Evolutionary conservation across 2,329 filamentous ascomycete species (phyloP), one percentile per base, ranked within the genome.

Genomic region (Cryphonectria carpinicola): DNA sequence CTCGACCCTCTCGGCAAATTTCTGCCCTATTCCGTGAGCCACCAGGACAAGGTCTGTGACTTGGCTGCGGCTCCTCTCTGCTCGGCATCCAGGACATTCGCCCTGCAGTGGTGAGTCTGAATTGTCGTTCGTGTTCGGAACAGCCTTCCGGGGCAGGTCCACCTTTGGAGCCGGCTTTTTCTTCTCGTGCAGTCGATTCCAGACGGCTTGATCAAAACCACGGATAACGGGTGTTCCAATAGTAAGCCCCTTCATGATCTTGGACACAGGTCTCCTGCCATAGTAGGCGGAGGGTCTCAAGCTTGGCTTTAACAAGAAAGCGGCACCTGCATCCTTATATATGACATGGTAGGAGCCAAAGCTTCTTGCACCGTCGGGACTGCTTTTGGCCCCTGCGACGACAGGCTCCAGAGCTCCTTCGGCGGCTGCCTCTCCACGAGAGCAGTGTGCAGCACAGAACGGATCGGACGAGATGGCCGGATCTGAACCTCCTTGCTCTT

Each of bases 21-120:
- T 98, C 79, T 99, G 96, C 0, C 96, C 96, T 74, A 99, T 98
- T 1, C 96, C 96, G 77, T 99, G 96, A 60, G 96, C 93, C 13
- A 98, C 93, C 5, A 99, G 85, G 1, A 98, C 88, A 10, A 99
- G 84, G 77, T 99, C 96, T 0, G 92, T 95, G 6, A 97, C 93
- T 72, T 90, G 89, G 1, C 90, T 90, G 39, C 85, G 85, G 58
- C 88, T 84, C 78, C 89, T 86, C 78, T 93, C 85, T 75, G 88
- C 83, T 78, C 86, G 81, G 81, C 93, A 92, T 76, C 90, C 86
- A 6, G 70, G 66, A 68, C 41, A 68, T 54, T 72, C 69, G 19
- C 62, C 68, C 65, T 74, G 71, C 28, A 71, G 65, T 35, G 75
- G 67, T 35, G 75, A 43, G 52, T 62, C 25, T 61, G 61, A 39